Conservation (phyloP, 495 filamentous ascomycete genomes). For the Lophiostoma macrostomum region DNA sequence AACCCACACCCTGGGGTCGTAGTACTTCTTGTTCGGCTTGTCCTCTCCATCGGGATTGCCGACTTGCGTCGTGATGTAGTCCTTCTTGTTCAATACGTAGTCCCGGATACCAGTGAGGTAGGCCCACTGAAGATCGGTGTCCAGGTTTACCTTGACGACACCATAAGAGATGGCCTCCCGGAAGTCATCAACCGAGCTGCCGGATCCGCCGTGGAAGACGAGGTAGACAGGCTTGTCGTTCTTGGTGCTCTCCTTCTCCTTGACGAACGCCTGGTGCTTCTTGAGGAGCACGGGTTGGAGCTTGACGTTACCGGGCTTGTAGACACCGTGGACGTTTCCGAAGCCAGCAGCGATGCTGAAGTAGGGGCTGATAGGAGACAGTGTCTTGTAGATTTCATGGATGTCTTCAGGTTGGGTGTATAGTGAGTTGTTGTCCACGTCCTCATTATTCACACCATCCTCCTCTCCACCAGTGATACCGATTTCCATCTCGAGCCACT, state of each 20-base stretch:
- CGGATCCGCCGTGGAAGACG: slow-evolving; percentile 98
- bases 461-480: slow-evolving; percentile 95
- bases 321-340: slow-evolving; percentile 98
- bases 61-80: slow-evolving; percentile 79
- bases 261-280: slow-evolving; percentile 91
- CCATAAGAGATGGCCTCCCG: slow-evolving; percentile 54
- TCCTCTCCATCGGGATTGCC: slow-evolving; percentile 93
- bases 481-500: slow-evolving; percentile 99
- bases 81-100: slow-evolving; percentile 90
- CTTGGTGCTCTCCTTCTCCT: slow-evolving; percentile 62
- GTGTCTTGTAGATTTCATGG: slow-evolving; percentile 77
- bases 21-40: slow-evolving; percentile 99
- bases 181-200: slow-evolving; percentile 66
- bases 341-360: slow-evolving; percentile 98
- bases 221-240: slow-evolving; percentile 94
- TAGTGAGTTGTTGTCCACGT: slow-evolving; percentile 89
- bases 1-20: slow-evolving; percentile 80
- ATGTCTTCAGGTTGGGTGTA: slow-evolving; percentile 99
- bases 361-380: slow-evolving; percentile 79
- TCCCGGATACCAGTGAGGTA: slow-evolving; percentile 90
- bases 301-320: slow-evolving; percentile 96
- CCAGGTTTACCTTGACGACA: slow-evolving; percentile 97
- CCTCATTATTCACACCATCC: slow-evolving; percentile 85
- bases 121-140: slow-evolving; percentile 83
- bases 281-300: slow-evolving; percentile 89